These are phyloP conservation scores for Pseudognaphalium luteoalbum DNA, from an alignment of 129 eudicot species.

Conservation along the genomic window DNA sequence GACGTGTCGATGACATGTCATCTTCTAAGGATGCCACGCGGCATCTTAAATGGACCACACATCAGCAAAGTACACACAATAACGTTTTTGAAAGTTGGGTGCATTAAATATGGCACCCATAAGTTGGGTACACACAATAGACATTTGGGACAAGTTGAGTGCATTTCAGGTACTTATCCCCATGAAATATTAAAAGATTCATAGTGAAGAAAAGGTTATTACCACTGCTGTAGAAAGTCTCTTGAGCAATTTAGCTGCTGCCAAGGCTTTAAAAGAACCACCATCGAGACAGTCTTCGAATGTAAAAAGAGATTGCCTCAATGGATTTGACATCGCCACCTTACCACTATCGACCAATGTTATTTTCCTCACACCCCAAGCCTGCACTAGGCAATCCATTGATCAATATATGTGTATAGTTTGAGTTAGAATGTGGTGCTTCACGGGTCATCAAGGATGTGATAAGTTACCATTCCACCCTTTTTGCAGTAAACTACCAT, in stretches of 20 bases:
- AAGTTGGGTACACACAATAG: too few species aligned
- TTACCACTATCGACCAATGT: constrained; percentile 88
- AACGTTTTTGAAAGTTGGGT: too few species aligned
- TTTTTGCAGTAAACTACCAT: constrained; percentile 1
- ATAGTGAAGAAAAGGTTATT: constrained; percentile 18
- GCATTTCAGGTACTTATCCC: too few species aligned
- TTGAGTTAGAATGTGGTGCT: neutral
- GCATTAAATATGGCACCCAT: too few species aligned
- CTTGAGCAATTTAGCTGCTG: constrained; percentile 67
- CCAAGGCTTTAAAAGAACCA: constrained; percentile 70
- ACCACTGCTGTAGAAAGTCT: constrained; percentile 84
- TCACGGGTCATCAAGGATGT: neutral
- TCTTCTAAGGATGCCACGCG: too few species aligned
- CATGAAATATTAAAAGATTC: neutral
- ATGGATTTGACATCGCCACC: constrained; percentile 94
- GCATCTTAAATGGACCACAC: too few species aligned
- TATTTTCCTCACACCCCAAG: constrained; percentile 90
- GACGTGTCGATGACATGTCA: too few species aligned
- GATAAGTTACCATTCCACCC: neutral
- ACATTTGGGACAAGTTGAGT: too few species aligned
- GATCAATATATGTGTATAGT: neutral
- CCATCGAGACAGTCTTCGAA: constrained; percentile 82
- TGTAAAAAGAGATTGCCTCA: constrained; percentile 86
- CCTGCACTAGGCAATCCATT: constrained; percentile 41
- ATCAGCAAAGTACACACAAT: too few species aligned